These are phyloP conservation scores for Quercus glauca DNA, from an alignment of 306 rosid species.

Conservation along the genomic window DNA sequence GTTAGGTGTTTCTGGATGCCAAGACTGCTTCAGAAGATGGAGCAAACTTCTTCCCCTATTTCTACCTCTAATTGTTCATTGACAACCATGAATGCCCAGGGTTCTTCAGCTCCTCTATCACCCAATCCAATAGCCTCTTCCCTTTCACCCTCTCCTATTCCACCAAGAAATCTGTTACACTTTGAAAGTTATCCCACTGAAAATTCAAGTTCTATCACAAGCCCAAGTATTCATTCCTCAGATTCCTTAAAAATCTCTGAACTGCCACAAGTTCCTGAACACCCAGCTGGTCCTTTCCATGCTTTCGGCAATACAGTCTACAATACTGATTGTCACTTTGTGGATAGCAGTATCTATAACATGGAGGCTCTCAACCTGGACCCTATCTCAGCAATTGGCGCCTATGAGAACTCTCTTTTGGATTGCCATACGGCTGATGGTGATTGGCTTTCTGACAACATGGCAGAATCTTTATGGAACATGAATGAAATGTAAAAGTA, in stretches of 20 bases:
- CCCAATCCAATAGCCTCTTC: slow-evolving; percentile 13
- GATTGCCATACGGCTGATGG: slow-evolving; percentile 50
- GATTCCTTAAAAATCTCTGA: slow-evolving; percentile 48
- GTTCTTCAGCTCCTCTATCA: slow-evolving; percentile 20
- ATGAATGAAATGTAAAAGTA: slow-evolving; percentile 49
- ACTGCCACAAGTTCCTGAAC: slow-evolving; percentile 31
- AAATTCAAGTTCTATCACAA: slow-evolving; percentile 15
- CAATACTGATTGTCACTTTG: slow-evolving; percentile 18
- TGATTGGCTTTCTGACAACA: slow-evolving; percentile 52
- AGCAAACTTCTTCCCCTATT: slow-evolving; percentile 36
- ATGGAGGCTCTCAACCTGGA: slow-evolving; percentile 43
- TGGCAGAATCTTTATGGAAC: slow-evolving; percentile 65
- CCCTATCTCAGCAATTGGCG: slow-evolving; percentile 29
- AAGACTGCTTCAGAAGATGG: slow-evolving; percentile 62
- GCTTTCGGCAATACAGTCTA: slow-evolving; percentile 31
- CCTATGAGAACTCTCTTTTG: slow-evolving; percentile 41
- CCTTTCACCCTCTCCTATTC: slow-evolving; percentile 29
- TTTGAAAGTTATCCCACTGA: slow-evolving; percentile 18
- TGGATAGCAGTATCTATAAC: slow-evolving; percentile 32
- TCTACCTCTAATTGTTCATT: slow-evolving; percentile 30
- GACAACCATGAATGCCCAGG: slow-evolving; percentile 31
- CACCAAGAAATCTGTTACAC: slow-evolving; percentile 23
- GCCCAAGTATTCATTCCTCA: slow-evolving; percentile 25
- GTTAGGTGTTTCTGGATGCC: slow-evolving; percentile 85
- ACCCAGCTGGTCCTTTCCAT: slow-evolving; percentile 22